phyloP scores from a whole-genome alignment of 2,329 filamentous ascomycete genomes.

The Penicillium digitatum region DNA sequence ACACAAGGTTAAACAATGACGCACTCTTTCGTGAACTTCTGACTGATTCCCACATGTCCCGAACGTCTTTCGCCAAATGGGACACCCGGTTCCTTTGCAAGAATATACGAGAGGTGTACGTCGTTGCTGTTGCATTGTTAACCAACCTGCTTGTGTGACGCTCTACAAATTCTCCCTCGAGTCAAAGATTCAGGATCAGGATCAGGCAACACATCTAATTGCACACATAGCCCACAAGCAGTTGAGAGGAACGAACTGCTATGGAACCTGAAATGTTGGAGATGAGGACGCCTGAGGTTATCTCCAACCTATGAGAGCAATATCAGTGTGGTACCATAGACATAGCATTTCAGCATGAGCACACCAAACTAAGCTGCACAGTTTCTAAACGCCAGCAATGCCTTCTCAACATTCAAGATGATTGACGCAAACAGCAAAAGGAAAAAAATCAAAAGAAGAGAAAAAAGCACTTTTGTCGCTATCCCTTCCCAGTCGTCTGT shows the following conservation, averaged over 20 bases:
- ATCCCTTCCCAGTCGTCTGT: slow-evolving; percentile 17
- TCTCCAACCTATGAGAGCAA: neutral
- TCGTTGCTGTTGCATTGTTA: slow-evolving; percentile 21
- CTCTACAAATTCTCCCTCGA: slow-evolving; percentile 4
- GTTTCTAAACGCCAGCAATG: slow-evolving; percentile 30
- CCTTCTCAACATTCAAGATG: slow-evolving; percentile 7
- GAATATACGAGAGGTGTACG: slow-evolving; percentile 1
- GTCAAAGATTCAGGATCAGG: neutral
- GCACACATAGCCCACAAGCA: neutral
- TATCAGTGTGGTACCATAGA: neutral
- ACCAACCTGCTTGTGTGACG: slow-evolving; percentile 19
- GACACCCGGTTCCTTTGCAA: neutral
- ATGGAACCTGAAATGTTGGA: too few relatives aligned
- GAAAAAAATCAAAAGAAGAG: neutral
- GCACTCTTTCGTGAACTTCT: neutral
- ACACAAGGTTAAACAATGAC: slow-evolving; percentile 11
- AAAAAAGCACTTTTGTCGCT: slow-evolving; percentile 7
- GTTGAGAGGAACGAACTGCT: neutral
- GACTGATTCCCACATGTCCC: neutral
- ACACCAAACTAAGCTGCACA: neutral
- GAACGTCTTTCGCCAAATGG: neutral
- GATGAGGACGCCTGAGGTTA: neutral
- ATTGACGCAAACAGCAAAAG: neutral
- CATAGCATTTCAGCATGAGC: neutral
- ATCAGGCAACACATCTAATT: neutral